Evolutionary conservation across 83 land plant genomes (phyloP), one percentile per base, ranked within the genome.

Genomic region (Picea abies): DNA sequence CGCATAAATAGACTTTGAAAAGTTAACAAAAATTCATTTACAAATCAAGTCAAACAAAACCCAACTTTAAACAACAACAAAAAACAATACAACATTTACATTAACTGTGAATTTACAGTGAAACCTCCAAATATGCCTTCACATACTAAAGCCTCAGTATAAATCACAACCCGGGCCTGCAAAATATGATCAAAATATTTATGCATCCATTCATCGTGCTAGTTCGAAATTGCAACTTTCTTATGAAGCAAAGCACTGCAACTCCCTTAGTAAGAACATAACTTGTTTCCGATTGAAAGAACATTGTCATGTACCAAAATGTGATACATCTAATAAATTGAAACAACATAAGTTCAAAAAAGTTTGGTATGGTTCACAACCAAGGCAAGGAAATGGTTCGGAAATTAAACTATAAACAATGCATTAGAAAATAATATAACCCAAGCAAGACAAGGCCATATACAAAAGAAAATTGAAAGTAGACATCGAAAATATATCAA

Each of bases 121-220:
- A 4, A 41, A 17, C 76, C 76, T 39, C 23, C 76, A 71, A 71
- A 71, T 10, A 71, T 71, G 52, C 11, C 76, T 39, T 71, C 47
- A 41, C 20, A 71, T 19, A 39, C n/a, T 39, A 22, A 52, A 71
- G 20, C 7, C 10, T 71, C 76, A 17, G 37, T 72, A 37, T 72
- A 10, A 72, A 20, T 44, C 56, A 44, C 49, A 72, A 72, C 76
- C 76, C 76, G 44, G 76, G 76, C 76, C 56, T 72, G 23, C 3
- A 41, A 72, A 41, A 72, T 14, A 72, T 4, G 3, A 0, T 37
- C 39, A 37, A 37, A 37, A 37, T 37, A 5, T 8, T 12, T 14
- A 11, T 39, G 20, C 20, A 3, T 44, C 44, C 47, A 44, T 44
- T 44, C 6, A 8, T 44, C 8, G 47, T 44, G 47, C 47, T 44